Base-by-base conservation (phyloP, 495 filamentous ascomycete species). In the Aspergillus cavernicola region DNA sequence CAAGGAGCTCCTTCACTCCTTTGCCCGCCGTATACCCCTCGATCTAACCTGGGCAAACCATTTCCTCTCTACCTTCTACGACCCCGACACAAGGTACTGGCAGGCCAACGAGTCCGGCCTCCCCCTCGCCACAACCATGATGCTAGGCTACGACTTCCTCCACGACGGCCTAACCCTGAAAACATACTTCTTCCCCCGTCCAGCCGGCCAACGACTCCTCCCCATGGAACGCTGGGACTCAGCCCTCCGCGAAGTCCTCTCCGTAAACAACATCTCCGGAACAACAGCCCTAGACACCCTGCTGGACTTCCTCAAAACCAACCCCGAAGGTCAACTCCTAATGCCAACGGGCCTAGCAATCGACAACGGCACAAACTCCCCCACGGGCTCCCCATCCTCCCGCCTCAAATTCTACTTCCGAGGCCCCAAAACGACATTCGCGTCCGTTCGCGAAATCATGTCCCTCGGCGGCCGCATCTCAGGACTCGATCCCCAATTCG, bases 401-500 rank as follows among this genome's bases (percentile, higher is more conserved):
- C 64, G 70, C 1, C 43, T 72, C 40, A 74, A 72, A 45, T 64
- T 72, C 32, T 74, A 74, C 47, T 53, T 74, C 29, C 57, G 61
- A 19, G 52, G 41, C 32, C 62, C 55, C 3, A 20, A 46, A 22
- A 69, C 68, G 0, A 43, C 33, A 6, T 72, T 71, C 50, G 53
- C 49, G 22, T 65, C 57, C 19, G 63, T 71, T 5, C 19, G 42
- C 3, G 58, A 66, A 8, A 20, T 45, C 16, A 45, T 45, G 42
- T 32, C 60, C 56, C 23, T 57, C 6, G 48, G 69, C 6, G 38
- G 57, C 6, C 11, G 26, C 10, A 51, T 45, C 28, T 29, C 7
- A 8, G 19, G 38, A 7, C 54, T 53, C 6, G 42, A 31, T 10
- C 9, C 13, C 3, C 24, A 45, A n/a, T 56, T 70, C 2, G 10